A percentile compares a stretch with the other conserved stretches of the same genome.
phyloP scores from a whole-genome alignment of 2,329 filamentous ascomycete species.

The Westerdykella ornata region DNA sequence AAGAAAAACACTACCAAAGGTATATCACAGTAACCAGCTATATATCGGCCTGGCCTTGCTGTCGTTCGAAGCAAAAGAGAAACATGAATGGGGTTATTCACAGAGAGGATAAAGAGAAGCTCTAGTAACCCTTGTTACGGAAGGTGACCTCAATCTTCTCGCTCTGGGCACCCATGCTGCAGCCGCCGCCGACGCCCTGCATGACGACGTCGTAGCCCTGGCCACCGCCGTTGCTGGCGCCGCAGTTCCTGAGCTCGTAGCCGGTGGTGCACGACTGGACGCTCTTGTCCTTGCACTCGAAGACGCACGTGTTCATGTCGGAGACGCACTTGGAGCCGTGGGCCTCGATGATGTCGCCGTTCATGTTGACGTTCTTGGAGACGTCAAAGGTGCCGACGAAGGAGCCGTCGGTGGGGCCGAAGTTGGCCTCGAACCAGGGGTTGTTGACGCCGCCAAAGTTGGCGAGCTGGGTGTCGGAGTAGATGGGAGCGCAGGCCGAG shows the following conservation, averaged over 20 bases:
- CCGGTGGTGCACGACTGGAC: slow-evolving; percentile 25
- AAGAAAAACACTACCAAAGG: background rate
- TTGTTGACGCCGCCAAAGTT: slow-evolving; percentile 38
- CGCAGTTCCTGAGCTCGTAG: slow-evolving; percentile 39
- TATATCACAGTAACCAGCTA: background rate
- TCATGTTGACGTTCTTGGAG: slow-evolving; percentile 43
- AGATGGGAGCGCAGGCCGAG: slow-evolving; percentile 39
- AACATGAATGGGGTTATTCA: slow-evolving; percentile 2
- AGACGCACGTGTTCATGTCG: slow-evolving; percentile 41
- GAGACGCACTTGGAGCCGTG: slow-evolving; percentile 38
- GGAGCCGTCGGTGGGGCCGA: slow-evolving; percentile 14
- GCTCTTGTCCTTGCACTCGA: slow-evolving; percentile 34
- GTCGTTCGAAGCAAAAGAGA: no score
- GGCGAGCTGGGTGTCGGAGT: slow-evolving; percentile 29
- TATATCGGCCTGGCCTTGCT: background rate
- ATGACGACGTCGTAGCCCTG: slow-evolving; percentile 26
- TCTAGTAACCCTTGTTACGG: slow-evolving; percentile 2
- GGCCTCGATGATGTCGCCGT: slow-evolving; percentile 37
- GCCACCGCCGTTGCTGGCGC: slow-evolving; percentile 23
- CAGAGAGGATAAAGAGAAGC: background rate
- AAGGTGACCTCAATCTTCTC: slow-evolving; percentile 27
- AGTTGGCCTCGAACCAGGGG: slow-evolving; percentile 44
- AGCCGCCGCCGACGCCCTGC: slow-evolving; percentile 26
- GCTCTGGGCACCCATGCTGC: slow-evolving; percentile 20
- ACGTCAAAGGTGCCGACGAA: slow-evolving; percentile 39